Percentiles rank a stretch among this genome's conserved stretches.
Conservation (phyloP, 2,329 filamentous ascomycete genomes). For the Ampelomyces quisqualis region DNA sequence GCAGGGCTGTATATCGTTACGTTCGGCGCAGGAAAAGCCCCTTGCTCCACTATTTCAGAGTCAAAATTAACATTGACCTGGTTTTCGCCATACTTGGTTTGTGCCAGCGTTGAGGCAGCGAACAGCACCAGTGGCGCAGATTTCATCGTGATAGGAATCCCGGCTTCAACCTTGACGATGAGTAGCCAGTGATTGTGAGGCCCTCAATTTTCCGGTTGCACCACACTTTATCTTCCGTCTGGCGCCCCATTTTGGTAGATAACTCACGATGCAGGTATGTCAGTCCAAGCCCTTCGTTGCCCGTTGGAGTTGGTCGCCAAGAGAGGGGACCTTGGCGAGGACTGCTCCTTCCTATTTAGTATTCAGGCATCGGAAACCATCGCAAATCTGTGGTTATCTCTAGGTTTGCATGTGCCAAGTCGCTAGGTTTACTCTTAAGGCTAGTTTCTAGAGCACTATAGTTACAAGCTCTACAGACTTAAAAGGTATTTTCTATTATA, state of each 20-base stretch:
- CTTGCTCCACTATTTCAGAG: slow-evolving; percentile 36
- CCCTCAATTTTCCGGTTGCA: neutral
- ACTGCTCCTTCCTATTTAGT: slow-evolving; percentile 19
- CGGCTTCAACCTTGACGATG: neutral
- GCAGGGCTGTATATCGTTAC: slow-evolving; percentile 35
- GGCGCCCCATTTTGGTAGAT: slow-evolving; percentile 6
- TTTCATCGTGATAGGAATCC: slow-evolving; percentile 1
- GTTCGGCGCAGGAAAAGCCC: slow-evolving; percentile 37
- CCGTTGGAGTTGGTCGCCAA: slow-evolving; percentile 22
- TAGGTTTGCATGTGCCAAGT: too few species aligned
- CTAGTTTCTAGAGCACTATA: too few species aligned
- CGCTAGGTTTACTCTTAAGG: too few species aligned
- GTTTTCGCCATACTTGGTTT: slow-evolving; percentile 38
- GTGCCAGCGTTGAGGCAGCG: slow-evolving; percentile 17
- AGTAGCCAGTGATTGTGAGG: neutral
- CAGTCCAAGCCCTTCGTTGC: slow-evolving; percentile 20
- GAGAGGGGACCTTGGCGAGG: slow-evolving; percentile 11
- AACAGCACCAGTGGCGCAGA: slow-evolving; percentile 7
- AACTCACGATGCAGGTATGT: slow-evolving; percentile 16
- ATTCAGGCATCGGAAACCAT: slow-evolving; percentile 5
- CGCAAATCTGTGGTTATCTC: neutral
- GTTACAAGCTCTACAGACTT: too few species aligned
- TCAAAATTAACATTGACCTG: slow-evolving; percentile 30
- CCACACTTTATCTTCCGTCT: slow-evolving; percentile 1
- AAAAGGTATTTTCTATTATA: too few species aligned